A percentile compares a stretch with the other conserved stretches of the same genome.
phyloP scores from a whole-genome alignment of 148 eudicot species.

The Amaranthus hypochondriacus region DNA sequence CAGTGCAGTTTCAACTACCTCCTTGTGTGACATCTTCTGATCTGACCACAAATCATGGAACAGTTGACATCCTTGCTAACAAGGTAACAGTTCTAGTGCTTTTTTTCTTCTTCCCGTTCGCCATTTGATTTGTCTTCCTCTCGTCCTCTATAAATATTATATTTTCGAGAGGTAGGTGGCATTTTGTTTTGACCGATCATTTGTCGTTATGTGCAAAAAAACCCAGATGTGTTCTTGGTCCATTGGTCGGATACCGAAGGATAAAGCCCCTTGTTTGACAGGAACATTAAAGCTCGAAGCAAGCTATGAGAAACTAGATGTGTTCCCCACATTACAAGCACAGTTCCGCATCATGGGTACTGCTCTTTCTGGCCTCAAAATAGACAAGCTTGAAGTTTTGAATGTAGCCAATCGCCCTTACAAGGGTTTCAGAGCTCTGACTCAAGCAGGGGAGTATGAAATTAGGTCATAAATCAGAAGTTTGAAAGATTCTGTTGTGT shows the following conservation, averaged over 20 bases:
- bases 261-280: slow-evolving; percentile 82
- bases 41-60: slow-evolving; percentile 77
- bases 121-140: neutral
- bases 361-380: slow-evolving; percentile 83
- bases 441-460: slow-evolving; percentile 73
- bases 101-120: neutral
- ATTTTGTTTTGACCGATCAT: neutral
- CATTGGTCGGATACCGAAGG: slow-evolving; percentile 75
- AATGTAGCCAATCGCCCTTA: slow-evolving; percentile 64
- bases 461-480: slow-evolving; percentile 51
- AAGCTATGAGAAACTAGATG: slow-evolving; percentile 68
- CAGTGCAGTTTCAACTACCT: slow-evolving; percentile 71
- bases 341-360: slow-evolving; percentile 78
- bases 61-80: slow-evolving; percentile 75
- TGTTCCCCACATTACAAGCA: slow-evolving; percentile 73
- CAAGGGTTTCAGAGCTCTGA: slow-evolving; percentile 88
- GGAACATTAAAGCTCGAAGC: slow-evolving; percentile 67
- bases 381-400: slow-evolving; percentile 63
- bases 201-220: neutral
- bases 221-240: slow-evolving; percentile 81
- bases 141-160: neutral
- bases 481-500: neutral
- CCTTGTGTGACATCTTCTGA: slow-evolving; percentile 66
- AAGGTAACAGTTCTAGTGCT: slow-evolving; percentile 44
- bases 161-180: too few relatives aligned